A percentile compares a stretch with the other conserved stretches of the same genome.
Evolutionary conservation across 2,329 filamentous ascomycete genomes (phyloP).

Genomic region (Fusarium praegraminearum): DNA sequence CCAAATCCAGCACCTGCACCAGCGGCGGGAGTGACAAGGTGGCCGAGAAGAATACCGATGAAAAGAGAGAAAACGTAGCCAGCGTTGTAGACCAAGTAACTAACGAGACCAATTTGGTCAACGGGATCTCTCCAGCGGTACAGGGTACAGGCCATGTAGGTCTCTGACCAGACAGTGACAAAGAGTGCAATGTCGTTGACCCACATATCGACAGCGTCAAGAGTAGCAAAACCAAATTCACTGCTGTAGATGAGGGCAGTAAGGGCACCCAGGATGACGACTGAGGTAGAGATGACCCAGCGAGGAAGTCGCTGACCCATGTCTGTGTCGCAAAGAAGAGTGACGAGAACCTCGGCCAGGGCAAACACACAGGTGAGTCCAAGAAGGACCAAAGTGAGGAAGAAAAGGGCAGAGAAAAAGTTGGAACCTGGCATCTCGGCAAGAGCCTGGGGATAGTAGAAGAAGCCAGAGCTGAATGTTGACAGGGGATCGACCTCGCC

Average conservation of each 20-base stretch:
- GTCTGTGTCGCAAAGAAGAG: conserved; percentile 50
- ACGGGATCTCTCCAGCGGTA: conserved; percentile 62
- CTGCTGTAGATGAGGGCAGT: conserved; percentile 66
- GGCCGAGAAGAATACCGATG: conserved; percentile 60
- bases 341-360: conserved; percentile 52
- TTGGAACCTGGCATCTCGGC: conserved; percentile 67
- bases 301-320: conserved; percentile 54
- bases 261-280: conserved; percentile 61
- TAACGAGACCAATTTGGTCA: conserved; percentile 54
- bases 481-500: conserved; percentile 50
- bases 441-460: conserved; percentile 65
- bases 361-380: conserved; percentile 59
- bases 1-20: conserved; percentile 64
- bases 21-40: conserved; percentile 55
- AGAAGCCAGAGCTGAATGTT: conserved; percentile 66
- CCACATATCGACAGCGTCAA: conserved; percentile 65
- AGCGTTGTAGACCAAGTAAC: conserved; percentile 58
- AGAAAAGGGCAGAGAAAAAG: conserved; percentile 66
- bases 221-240: conserved; percentile 64
- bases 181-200: conserved; percentile 65
- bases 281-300: conserved; percentile 57
- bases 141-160: conserved; percentile 62
- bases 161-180: conserved; percentile 63
- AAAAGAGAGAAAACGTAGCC: conserved; percentile 63
- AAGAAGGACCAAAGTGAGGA: conserved; percentile 65